phyloP scores from a whole-genome alignment of 495 filamentous ascomycete genomes.

The Penicillium manginii region DNA sequence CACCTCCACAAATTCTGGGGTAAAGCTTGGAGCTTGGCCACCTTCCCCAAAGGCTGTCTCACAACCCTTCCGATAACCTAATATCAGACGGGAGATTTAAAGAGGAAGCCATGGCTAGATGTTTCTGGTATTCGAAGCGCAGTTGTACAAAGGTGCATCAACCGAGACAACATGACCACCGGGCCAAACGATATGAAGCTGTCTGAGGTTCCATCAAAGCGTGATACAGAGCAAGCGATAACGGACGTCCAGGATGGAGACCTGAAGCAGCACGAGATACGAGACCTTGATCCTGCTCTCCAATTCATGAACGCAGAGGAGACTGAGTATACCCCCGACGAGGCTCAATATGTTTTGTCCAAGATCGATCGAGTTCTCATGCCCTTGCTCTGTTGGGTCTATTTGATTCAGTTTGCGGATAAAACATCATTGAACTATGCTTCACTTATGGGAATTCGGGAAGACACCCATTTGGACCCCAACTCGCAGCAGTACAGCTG shows the following conservation, averaged over 20 bases:
- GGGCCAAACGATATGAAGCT: constrained; percentile 10
- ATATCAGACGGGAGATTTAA: constrained; percentile 12
- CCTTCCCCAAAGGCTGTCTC: constrained; percentile 6
- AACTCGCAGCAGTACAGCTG: constrained; percentile 45
- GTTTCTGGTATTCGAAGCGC: neutral
- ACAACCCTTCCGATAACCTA: constrained; percentile 5
- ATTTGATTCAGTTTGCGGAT: constrained; percentile 46
- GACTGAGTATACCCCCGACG: constrained; percentile 15
- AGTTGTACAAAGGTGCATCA: constrained; percentile 1
- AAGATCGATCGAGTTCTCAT: constrained; percentile 52
- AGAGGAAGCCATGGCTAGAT: constrained; percentile 10
- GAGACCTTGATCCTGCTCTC: constrained; percentile 16
- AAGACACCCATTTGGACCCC: constrained; percentile 20
- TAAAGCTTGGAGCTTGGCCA: constrained; percentile 11
- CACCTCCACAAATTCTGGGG: constrained; percentile 16
- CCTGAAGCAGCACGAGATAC: constrained; percentile 6
- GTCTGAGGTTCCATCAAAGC: constrained; percentile 11
- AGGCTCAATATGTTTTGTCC: constrained; percentile 23
- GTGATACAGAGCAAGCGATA: constrained; percentile 10
- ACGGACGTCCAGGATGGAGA: constrained; percentile 10
- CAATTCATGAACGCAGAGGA: constrained; percentile 18
- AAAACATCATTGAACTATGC: constrained; percentile 53
- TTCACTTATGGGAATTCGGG: constrained; percentile 40
- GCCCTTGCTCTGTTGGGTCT: constrained; percentile 34
- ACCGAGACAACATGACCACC: constrained; percentile 7